Conservation (phyloP, 768 basidiomycete genomes). For the Gymnopilus dilepis region DNA sequence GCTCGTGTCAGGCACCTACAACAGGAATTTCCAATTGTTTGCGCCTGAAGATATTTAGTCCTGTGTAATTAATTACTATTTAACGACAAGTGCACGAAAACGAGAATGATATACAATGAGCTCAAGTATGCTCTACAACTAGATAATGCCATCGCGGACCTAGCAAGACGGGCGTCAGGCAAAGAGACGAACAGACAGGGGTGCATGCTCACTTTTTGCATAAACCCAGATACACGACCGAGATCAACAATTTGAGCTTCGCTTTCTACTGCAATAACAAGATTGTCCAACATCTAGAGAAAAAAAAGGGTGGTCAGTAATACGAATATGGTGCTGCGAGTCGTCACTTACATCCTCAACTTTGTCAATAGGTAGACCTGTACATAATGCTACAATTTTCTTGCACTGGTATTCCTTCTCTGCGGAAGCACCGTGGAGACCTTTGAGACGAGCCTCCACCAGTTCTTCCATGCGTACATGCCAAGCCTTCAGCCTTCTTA, state of each 20-base stretch:
- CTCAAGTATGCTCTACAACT: slow-evolving; percentile 25
- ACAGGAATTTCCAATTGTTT: slow-evolving; percentile 93
- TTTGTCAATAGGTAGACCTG: slow-evolving; percentile 83
- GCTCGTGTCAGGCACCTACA: slow-evolving; percentile 90
- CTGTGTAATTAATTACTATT: slow-evolving; percentile 26
- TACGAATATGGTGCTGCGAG: slow-evolving; percentile 13
- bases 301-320: too few species aligned
- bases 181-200: not conserved
- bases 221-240: slow-evolving; percentile 85
- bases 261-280: slow-evolving; percentile 88
- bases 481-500: slow-evolving; percentile 85
- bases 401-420: slow-evolving; percentile 93
- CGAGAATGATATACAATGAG: slow-evolving; percentile 22
- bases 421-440: slow-evolving; percentile 77
- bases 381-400: slow-evolving; percentile 89
- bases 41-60: slow-evolving; percentile 71
- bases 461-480: slow-evolving; percentile 78
- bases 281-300: slow-evolving; percentile 80
- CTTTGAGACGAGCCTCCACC: slow-evolving; percentile 69
- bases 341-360: slow-evolving; percentile 80
- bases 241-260: slow-evolving; percentile 84
- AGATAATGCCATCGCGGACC: slow-evolving; percentile 71
- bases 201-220: slow-evolving; percentile 72
- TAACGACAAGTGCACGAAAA: slow-evolving; percentile 14
- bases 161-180: slow-evolving; percentile 23